phyloP scores from a whole-genome alignment of 2,329 filamentous ascomycete genomes.

The Stagonosporopsis vannaccii region DNA sequence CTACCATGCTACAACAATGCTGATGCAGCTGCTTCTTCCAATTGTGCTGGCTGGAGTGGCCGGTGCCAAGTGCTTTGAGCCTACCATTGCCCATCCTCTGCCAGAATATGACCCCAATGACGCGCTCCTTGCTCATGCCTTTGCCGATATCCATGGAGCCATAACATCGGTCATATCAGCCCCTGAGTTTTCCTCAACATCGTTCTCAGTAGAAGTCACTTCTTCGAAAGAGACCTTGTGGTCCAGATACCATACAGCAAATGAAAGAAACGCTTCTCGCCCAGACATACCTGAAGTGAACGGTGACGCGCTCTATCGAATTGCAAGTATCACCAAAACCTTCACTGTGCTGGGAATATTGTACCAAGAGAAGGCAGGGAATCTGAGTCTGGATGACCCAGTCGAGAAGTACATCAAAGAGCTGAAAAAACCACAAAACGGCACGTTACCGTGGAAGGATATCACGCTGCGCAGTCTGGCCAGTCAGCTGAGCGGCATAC shows the following conservation, averaged over 20 bases:
- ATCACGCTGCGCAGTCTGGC: slow-evolving; percentile 54
- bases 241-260: slow-evolving; percentile 50
- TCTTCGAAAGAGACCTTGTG: slow-evolving; percentile 50
- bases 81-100: slow-evolving; percentile 49
- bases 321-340: slow-evolving; percentile 49
- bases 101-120: slow-evolving; percentile 41
- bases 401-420: slow-evolving; percentile 45
- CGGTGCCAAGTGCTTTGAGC: slow-evolving; percentile 45
- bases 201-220: slow-evolving; percentile 53
- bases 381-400: slow-evolving; percentile 46
- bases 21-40: background rate
- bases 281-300: slow-evolving; percentile 48
- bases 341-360: slow-evolving; percentile 46
- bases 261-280: slow-evolving; percentile 44
- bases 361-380: slow-evolving; percentile 43
- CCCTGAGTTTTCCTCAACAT: slow-evolving; percentile 44
- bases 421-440: slow-evolving; percentile 37
- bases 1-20: background rate
- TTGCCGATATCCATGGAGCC: slow-evolving; percentile 36
- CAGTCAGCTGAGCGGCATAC: slow-evolving; percentile 53
- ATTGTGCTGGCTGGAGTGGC: slow-evolving; percentile 10
- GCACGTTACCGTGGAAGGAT: slow-evolving; percentile 50
- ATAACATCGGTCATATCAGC: slow-evolving; percentile 36
- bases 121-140: slow-evolving; percentile 38
- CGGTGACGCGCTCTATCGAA: slow-evolving; percentile 51